A percentile compares a stretch with the other conserved stretches of the same genome.
Evolutionary conservation across 495 filamentous ascomycete species (phyloP).

Genomic region (Xylaria longipes): DNA sequence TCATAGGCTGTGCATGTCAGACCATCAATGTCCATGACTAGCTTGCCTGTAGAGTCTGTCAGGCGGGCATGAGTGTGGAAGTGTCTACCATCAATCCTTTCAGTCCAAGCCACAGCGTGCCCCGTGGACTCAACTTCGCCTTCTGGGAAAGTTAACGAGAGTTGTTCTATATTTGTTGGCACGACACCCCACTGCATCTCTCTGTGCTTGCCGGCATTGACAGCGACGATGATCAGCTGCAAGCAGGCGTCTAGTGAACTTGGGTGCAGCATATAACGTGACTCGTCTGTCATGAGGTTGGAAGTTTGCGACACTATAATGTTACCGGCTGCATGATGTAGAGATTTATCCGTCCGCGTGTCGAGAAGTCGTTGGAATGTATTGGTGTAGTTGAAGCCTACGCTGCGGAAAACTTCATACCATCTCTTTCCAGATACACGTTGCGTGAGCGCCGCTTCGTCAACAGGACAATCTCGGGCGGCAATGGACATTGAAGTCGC

Average conservation of each 20-base stretch:
- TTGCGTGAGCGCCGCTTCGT: background rate
- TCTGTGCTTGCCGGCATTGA: background rate
- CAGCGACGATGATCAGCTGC: background rate
- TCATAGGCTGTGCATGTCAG: constrained; percentile 31
- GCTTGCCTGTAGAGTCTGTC: constrained; percentile 13
- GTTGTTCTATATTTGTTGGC: constrained; percentile 11
- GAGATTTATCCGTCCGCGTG: constrained; percentile 9
- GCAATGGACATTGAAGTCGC: background rate
- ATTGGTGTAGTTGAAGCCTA: constrained; percentile 7
- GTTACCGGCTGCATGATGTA: background rate
- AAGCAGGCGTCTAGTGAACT: background rate
- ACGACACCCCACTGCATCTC: constrained; percentile 9
- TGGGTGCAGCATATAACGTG: constrained; percentile 6
- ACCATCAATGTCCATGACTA: constrained; percentile 26
- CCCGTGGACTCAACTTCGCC: background rate
- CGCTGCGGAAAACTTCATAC: background rate
- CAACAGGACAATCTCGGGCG: background rate
- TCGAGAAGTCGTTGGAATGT: background rate
- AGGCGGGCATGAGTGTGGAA: constrained; percentile 30
- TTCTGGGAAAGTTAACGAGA: constrained; percentile 3
- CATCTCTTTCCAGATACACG: background rate
- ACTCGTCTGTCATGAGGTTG: background rate
- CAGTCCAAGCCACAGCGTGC: constrained; percentile 25
- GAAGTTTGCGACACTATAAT: constrained; percentile 3
- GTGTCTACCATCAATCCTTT: constrained; percentile 11